These are phyloP conservation scores for Zygosaccharomyces pseudobailii DNA, from an alignment of 1,139 yeast genomes.

Conservation along the genomic window DNA sequence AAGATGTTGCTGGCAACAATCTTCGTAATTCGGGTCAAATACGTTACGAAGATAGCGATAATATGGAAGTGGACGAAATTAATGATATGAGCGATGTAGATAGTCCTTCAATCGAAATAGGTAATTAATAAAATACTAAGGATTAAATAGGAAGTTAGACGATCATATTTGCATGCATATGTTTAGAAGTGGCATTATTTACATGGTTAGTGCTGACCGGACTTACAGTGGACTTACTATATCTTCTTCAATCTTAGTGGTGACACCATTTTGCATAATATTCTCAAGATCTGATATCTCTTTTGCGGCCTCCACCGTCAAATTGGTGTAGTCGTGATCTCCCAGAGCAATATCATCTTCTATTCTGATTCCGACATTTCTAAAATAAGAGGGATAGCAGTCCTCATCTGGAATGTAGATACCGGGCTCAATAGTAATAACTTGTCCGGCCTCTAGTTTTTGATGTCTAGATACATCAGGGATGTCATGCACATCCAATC, in stretches of 20 bases:
- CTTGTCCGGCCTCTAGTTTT: slow-evolving; percentile 56
- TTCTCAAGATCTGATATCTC: slow-evolving; percentile 77
- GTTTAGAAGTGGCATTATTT: neutral
- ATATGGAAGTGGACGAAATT: slow-evolving; percentile 17
- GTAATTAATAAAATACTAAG: neutral
- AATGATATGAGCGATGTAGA: slow-evolving; percentile 14
- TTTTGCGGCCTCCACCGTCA: slow-evolving; percentile 80
- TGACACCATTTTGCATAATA: slow-evolving; percentile 52
- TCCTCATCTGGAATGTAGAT: slow-evolving; percentile 71
- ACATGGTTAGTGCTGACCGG: slow-evolving; percentile 1
- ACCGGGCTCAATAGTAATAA: slow-evolving; percentile 93
- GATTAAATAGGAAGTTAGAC: too few relatives aligned
- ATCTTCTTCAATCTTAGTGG: slow-evolving; percentile 51
- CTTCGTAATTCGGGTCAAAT: neutral
- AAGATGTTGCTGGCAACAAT: neutral
- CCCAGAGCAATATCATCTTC: slow-evolving; percentile 92
- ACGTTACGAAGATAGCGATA: slow-evolving; percentile 5
- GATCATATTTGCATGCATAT: neutral
- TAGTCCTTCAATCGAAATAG: slow-evolving; percentile 7
- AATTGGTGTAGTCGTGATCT: slow-evolving; percentile 47
- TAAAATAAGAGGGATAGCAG: slow-evolving; percentile 72
- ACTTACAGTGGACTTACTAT: slow-evolving; percentile 38
- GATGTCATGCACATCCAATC: slow-evolving; percentile 87
- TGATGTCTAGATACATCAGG: slow-evolving; percentile 55
- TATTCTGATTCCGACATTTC: slow-evolving; percentile 88